phyloP scores from a whole-genome alignment of 371 early-diverging fungal genomes.

The Mucor plumbeus region DNA sequence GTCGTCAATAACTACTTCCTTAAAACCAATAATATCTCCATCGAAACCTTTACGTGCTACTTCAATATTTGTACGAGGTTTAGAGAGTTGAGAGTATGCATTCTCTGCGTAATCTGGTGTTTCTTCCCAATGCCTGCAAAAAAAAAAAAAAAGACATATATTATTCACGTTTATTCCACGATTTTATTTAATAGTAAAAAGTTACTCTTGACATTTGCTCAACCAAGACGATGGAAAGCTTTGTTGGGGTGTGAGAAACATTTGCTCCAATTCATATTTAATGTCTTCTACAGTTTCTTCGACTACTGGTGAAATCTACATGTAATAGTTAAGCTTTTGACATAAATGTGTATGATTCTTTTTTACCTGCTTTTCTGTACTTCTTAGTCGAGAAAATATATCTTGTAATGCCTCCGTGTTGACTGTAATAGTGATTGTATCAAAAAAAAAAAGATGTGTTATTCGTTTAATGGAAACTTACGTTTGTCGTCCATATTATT shows the following conservation, averaged over 20 bases:
- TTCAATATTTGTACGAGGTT: slow-evolving; percentile 48
- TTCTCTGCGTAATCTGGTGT: slow-evolving; percentile 49
- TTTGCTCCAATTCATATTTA: slow-evolving; percentile 48
- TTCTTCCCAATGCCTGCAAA: slow-evolving; percentile 57
- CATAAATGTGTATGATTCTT: not conserved
- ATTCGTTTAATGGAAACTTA: not conserved
- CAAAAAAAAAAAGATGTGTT: not conserved
- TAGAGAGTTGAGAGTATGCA: slow-evolving; percentile 49
- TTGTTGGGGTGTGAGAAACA: slow-evolving; percentile 53
- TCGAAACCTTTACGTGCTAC: slow-evolving; percentile 57
- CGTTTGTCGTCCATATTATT: not conserved
- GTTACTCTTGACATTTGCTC: slow-evolving; percentile 60
- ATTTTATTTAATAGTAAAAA: not conserved
- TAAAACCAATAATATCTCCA: slow-evolving; percentile 58
- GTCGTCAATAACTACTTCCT: slow-evolving; percentile 44
- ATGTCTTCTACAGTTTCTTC: slow-evolving; percentile 31
- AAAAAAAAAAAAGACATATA: not conserved
- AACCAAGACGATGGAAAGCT: slow-evolving; percentile 55
- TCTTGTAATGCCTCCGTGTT: slow-evolving; percentile 4
- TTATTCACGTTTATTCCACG: not conserved
- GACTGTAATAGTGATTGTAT: not conserved
- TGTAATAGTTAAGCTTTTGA: not conserved
- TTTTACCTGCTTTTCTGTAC: slow-evolving; percentile 9
- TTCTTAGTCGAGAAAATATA: slow-evolving; percentile 12
- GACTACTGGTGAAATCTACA: not conserved